Evolutionary conservation across 2,329 filamentous ascomycete species (phyloP).

Genomic region (Alternaria sp.): DNA sequence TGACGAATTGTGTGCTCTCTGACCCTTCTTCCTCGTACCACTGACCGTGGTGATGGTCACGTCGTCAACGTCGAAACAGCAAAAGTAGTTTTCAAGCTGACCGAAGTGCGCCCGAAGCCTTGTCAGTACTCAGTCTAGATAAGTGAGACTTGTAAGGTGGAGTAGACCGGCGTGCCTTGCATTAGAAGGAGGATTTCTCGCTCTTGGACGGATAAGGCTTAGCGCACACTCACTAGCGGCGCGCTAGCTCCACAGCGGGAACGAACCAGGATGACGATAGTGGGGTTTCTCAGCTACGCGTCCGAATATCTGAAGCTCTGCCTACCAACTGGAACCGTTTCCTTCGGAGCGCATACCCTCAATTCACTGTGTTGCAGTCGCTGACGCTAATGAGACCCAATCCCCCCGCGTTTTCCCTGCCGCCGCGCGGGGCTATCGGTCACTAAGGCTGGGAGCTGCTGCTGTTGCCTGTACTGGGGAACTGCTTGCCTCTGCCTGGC

Average conservation of each 20-base stretch:
- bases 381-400: conserved; percentile 37
- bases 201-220: conserved; percentile 4
- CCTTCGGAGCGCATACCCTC: neutral
- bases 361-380: neutral
- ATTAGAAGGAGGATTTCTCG: conserved; percentile 14
- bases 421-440: conserved; percentile 27
- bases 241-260: conserved; percentile 9
- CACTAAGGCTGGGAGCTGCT: conserved; percentile 30
- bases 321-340: conserved; percentile 32
- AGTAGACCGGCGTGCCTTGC: conserved; percentile 14
- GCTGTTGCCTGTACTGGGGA: conserved; percentile 31
- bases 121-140: neutral
- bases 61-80: neutral
- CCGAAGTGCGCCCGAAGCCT: conserved; percentile 7
- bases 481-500: conserved; percentile 32
- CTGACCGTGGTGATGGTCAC: neutral
- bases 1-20: conserved; percentile 2
- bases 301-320: conserved; percentile 60
- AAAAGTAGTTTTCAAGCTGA: neutral
- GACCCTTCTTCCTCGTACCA: neutral
- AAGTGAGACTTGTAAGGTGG: conserved; percentile 10
- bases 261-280: conserved; percentile 13
- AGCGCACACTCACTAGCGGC: conserved; percentile 6
- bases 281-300: conserved; percentile 8
- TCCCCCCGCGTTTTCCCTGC: conserved; percentile 18